Conservation (phyloP, 495 filamentous ascomycete genomes). For the Annulohypoxylon nitens region DNA sequence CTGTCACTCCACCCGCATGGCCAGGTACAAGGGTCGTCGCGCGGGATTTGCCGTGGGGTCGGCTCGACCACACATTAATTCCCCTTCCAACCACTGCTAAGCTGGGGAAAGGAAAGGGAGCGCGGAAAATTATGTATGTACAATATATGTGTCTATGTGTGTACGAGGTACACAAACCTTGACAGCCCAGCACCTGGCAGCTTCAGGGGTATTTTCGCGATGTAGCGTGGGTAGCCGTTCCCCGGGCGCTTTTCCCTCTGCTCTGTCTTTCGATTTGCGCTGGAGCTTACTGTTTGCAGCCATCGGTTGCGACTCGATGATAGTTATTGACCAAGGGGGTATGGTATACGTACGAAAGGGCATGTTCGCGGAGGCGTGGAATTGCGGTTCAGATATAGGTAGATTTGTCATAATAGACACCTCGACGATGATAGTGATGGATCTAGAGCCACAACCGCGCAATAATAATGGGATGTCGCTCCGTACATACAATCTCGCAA, state of each 20-base stretch:
- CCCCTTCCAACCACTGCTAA: neutral
- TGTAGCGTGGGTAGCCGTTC: constrained; percentile 13
- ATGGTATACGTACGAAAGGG: too few species aligned
- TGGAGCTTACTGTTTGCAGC: constrained; percentile 41
- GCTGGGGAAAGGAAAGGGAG: constrained; percentile 29
- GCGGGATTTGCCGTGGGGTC: constrained; percentile 41
- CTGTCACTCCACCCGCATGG: constrained; percentile 8
- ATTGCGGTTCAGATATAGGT: constrained; percentile 20
- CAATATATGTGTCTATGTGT: too few species aligned
- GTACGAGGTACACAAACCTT: too few species aligned
- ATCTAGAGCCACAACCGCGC: constrained; percentile 17
- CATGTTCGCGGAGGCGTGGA: constrained; percentile 7
- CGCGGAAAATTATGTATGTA: constrained; percentile 28
- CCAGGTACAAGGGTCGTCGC: constrained; percentile 27
- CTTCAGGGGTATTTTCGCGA: constrained; percentile 39
- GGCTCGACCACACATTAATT: neutral
- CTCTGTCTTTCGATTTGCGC: constrained; percentile 29
- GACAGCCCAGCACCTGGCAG: constrained; percentile 5
- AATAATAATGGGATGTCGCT: constrained; percentile 7
- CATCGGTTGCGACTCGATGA: constrained; percentile 40
- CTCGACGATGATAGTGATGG: constrained; percentile 22
- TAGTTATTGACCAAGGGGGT: constrained; percentile 31
- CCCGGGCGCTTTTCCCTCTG: constrained; percentile 5
- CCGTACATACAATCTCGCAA: constrained; percentile 14
- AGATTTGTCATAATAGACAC: constrained; percentile 28